Evolutionary conservation across 2,329 filamentous ascomycete species (phyloP), one percentile per base, ranked within the genome.

Genomic region (Cladosporium sp.): DNA sequence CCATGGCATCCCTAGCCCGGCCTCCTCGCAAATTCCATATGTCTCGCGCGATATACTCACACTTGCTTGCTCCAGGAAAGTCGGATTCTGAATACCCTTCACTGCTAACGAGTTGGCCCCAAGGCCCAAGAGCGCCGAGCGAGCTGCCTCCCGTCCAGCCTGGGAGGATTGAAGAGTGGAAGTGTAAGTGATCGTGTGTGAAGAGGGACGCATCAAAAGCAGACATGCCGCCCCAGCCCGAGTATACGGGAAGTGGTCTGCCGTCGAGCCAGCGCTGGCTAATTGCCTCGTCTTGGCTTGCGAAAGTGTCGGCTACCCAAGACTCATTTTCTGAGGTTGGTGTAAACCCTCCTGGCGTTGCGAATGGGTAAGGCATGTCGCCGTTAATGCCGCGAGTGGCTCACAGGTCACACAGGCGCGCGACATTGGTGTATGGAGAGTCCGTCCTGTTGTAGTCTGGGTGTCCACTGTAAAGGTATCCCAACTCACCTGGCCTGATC

Each of bases 11-110:
- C 9, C 43, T 17, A 4, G 50, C 50, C n/a, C 13, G n/a, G 8
- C 50, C 43, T n/a, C 27, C 19, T 11, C 27, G 50, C 15, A 52
- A 19, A 18, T 52, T 47, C 50, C 50, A 52, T 11, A 52, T 52
- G 17, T 52, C 50, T 2, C 50, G 50, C 2, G 38, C 43, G 30
- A 52, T 29, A 18, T 47, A 47, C 15, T 47, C 43, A 27, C 50
- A 52, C 37, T 52, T 43, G 13, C 36, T 41, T 18, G 42, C 50
- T n/a, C 50, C 50, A 2, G 50, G 50, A 12, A 42, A 52, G 27
- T 52, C 50, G 2, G 38, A 41, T 5, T 47, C 38, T 3, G 47
- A 18, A 19, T 52, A 52, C 2, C 43, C 50, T 15, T 27, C n/a
- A 3, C 38, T 39, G 29, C 42, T 52, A 13, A 52, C 22, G 9